Evolutionary conservation across 257 asterid species (phyloP), one percentile per base, ranked within the genome.

Genomic region (Lycium barbarum): DNA sequence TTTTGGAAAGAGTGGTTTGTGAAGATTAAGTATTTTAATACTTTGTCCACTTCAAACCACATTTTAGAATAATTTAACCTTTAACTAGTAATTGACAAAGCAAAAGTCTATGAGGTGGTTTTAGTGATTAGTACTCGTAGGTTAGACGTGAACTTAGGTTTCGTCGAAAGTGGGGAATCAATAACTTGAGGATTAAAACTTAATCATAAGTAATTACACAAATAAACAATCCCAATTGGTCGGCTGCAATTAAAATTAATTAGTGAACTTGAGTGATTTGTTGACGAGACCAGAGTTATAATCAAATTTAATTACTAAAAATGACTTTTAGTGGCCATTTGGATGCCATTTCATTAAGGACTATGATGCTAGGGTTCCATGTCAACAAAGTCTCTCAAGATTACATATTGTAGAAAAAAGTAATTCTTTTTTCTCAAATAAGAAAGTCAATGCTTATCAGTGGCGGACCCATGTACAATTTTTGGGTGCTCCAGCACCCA

Each of bases 271-370:
- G 6, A 76, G 65, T 76, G 82, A 51, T 76, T 51, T 76, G 65
- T 76, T 47, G 47, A 76, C 47, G 9, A 53, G 63, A 14, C 14
- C 5, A 13, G 11, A 13, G 65, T 22, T 53, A 76, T 76, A 65
- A 53, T 26, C 26, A 51, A 26, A 76, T 76, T 76, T 76, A 53
- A 76, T 76, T 76, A 76, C 26, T 76, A 14, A 51, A 49, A 76
- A 14, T 76, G 82, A 26, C 65, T 14, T 14, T 26, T 26, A 76
- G 65, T 76, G 82, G 82, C 82, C 82, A 51, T 51, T 76, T 49
- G 81, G 81, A 76, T 53, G 45, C 62, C 81, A 12, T 51, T 76
- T 53, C 20, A 14, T 7, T 26, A 26, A 76, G 49, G 65, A 76
- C 82, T 22, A 51, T 76, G 45, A 76, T 76, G 81, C 9, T 18